Percentiles rank a stretch among this genome's conserved stretches.
These are phyloP conservation scores for Fomitopsis serialis DNA, from an alignment of 768 basidiomycete species.

Conservation along the genomic window DNA sequence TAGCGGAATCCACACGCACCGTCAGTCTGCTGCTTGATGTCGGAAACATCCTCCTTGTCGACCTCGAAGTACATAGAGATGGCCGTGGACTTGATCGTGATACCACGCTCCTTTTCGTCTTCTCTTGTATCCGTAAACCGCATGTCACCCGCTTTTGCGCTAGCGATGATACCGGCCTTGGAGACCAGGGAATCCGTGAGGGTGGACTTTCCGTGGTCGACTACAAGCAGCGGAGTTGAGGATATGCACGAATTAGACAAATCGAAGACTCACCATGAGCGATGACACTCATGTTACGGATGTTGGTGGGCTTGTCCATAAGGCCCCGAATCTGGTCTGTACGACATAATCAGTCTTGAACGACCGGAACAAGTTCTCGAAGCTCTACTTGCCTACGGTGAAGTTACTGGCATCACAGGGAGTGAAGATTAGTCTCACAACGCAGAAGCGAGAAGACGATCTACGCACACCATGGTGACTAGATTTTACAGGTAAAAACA, in stretches of 20 bases:
- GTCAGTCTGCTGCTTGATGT: slow-evolving; percentile 92
- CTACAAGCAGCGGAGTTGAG: slow-evolving; percentile 33
- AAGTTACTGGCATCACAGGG: slow-evolving; percentile 62
- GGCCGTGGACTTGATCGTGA: slow-evolving; percentile 99
- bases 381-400: slow-evolving; percentile 64
- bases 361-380: not conserved
- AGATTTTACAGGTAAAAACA: slow-evolving; percentile 33
- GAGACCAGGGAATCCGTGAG: slow-evolving; percentile 98
- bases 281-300: slow-evolving; percentile 93
- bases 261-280: slow-evolving; percentile 64
- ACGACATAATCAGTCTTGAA: slow-evolving; percentile 8
- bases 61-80: slow-evolving; percentile 99
- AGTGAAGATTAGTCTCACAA: slow-evolving; percentile 12
- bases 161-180: slow-evolving; percentile 98
- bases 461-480: slow-evolving; percentile 80
- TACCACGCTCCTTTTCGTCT: slow-evolving; percentile 99
- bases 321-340: slow-evolving; percentile 82
- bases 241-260: slow-evolving; percentile 8
- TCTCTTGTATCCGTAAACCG: slow-evolving; percentile 96
- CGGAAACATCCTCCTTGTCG: slow-evolving; percentile 76
- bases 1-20: slow-evolving; percentile 43
- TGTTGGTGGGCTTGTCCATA: slow-evolving; percentile 89
- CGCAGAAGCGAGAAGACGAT: slow-evolving; percentile 4
- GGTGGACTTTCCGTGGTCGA: slow-evolving; percentile 99
- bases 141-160: slow-evolving; percentile 90